These are phyloP conservation scores for Podosphaera fusca DNA, from an alignment of 2,329 filamentous ascomycete genomes.

Conservation along the genomic window DNA sequence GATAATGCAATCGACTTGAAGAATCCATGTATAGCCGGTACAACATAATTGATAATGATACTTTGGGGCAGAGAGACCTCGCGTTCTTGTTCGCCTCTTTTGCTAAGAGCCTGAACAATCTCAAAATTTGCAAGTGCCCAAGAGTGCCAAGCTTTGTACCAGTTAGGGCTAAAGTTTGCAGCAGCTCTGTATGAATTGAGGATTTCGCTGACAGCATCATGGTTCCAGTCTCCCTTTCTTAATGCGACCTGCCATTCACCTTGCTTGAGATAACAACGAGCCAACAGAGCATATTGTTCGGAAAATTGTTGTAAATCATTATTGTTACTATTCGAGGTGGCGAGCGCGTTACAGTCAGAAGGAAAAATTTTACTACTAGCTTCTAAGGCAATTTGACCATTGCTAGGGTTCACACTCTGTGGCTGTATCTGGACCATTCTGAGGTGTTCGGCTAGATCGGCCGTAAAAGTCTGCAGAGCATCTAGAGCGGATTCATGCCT, in stretches of 20 bases:
- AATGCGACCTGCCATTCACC: constrained; percentile 86
- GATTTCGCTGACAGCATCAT: constrained; percentile 68
- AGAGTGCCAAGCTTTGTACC: constrained; percentile 98
- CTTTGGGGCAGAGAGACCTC: constrained; percentile 29
- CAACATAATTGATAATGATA: constrained; percentile 65
- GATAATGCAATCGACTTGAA: constrained; percentile 92
- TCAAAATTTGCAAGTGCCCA: constrained; percentile 98
- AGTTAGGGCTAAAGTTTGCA: constrained; percentile 79
- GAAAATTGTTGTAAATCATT: constrained; percentile 22
- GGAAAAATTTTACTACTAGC: not conserved
- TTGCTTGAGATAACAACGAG: constrained; percentile 88
- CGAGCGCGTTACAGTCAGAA: not conserved
- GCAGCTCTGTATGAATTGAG: constrained; percentile 77
- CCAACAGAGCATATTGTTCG: constrained; percentile 49
- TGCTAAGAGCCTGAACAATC: constrained; percentile 59
- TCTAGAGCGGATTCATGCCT: constrained; percentile 38
- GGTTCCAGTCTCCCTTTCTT: constrained; percentile 73
- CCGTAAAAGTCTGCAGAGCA: constrained; percentile 35
- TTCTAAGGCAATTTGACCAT: constrained; percentile 16
- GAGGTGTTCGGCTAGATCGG: constrained; percentile 26
- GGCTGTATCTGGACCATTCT: constrained; percentile 12
- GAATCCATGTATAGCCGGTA: constrained; percentile 87
- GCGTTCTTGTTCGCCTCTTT: constrained; percentile 9
- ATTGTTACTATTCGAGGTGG: not conserved
- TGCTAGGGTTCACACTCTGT: constrained; percentile 11